These are phyloP conservation scores for Polysphondylium violaceum DNA, from an alignment of 78 protist genomes.

Conservation along the genomic window DNA sequence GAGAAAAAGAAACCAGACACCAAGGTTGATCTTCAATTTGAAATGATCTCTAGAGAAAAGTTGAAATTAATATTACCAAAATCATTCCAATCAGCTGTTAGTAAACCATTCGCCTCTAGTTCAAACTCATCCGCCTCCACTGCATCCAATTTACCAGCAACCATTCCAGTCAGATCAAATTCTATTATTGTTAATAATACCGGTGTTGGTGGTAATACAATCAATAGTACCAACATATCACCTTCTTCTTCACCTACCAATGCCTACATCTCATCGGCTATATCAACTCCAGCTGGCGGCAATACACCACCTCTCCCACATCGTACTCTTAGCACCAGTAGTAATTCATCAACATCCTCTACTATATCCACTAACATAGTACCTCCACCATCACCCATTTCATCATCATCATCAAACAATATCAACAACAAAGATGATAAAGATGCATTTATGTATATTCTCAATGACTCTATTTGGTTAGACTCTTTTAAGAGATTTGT, in stretches of 20 bases:
- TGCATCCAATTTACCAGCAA: too few species aligned
- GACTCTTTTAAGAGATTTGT: constrained; percentile 61
- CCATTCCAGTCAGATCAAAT: too few species aligned
- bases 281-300: too few species aligned
- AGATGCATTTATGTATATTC: constrained; percentile 37
- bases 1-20: constrained; percentile 39
- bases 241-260: not conserved
- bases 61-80: constrained; percentile 4
- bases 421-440: constrained; percentile 21
- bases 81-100: too few species aligned
- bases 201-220: not conserved
- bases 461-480: constrained; percentile 40
- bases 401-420: not conserved
- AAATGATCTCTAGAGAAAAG: constrained; percentile 44
- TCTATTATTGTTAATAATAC: not conserved
- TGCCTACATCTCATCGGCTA: too few species aligned
- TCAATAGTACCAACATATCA: not conserved
- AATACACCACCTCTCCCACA: not conserved
- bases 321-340: constrained; percentile 3
- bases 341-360: not conserved
- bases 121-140: too few species aligned
- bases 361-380: too few species aligned
- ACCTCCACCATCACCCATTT: constrained; percentile 3
- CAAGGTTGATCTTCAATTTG: constrained; percentile 61
- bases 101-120: too few species aligned